Percentiles rank a stretch among this genome's conserved stretches.
phyloP scores from a whole-genome alignment of 2,329 filamentous ascomycete genomes.

The Scytalidium lignicola region DNA sequence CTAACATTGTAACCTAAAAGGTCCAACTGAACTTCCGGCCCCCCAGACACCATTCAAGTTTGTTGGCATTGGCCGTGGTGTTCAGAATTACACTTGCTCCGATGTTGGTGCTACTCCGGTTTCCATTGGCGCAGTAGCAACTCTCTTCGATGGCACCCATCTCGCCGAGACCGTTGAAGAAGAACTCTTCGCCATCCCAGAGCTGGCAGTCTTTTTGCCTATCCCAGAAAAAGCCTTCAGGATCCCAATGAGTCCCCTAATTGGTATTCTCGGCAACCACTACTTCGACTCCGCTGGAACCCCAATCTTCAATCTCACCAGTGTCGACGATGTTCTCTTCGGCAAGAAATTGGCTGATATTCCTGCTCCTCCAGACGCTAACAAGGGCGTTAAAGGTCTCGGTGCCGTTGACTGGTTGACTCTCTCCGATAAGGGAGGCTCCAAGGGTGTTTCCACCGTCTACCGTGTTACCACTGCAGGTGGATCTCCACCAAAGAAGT shows the following conservation, averaged over 20 bases:
- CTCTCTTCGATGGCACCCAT: slow-evolving; percentile 24
- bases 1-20: slow-evolving; percentile 11
- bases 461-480: slow-evolving; percentile 28
- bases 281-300: slow-evolving; percentile 22
- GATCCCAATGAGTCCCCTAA: slow-evolving; percentile 1
- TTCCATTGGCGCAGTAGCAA: slow-evolving; percentile 24
- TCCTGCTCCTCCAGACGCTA: slow-evolving; percentile 17
- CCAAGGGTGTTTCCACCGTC: slow-evolving; percentile 15
- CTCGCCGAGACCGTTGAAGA: slow-evolving; percentile 13
- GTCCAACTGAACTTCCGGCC: slow-evolving; percentile 15
- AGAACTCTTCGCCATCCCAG: slow-evolving; percentile 14
- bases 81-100: slow-evolving; percentile 29
- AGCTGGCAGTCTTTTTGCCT: slow-evolving; percentile 14
- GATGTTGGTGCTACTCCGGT: slow-evolving; percentile 11
- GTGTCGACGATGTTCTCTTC: slow-evolving; percentile 15
- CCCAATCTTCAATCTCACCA: slow-evolving; percentile 22
- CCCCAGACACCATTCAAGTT: slow-evolving; percentile 19
- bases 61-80: slow-evolving; percentile 25
- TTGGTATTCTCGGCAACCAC: slow-evolving; percentile 20
- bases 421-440: slow-evolving; percentile 18
- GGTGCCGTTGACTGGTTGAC: slow-evolving; percentile 26
- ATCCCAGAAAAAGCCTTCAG: slow-evolving; percentile 5
- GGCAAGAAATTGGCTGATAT: slow-evolving; percentile 17
- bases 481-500: slow-evolving; percentile 14
- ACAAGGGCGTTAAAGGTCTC: slow-evolving; percentile 17